Percentiles rank a stretch among this genome's conserved stretches.
phyloP scores from a whole-genome alignment of 225 moss, liverwort and hornwort genomes.

The Thuidium tamariscinum region DNA sequence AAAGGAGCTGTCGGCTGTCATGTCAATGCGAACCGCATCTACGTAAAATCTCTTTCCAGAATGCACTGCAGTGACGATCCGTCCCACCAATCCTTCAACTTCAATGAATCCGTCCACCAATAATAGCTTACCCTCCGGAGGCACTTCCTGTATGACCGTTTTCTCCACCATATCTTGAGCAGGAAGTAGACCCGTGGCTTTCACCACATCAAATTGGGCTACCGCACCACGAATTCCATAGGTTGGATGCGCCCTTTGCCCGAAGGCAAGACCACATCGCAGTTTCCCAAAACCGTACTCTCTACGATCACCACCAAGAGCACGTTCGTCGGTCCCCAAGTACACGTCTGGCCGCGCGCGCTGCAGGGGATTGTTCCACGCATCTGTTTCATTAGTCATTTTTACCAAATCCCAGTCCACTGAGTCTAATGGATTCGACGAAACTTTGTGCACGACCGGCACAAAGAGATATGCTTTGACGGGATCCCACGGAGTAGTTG shows the following conservation, averaged over 20 bases:
- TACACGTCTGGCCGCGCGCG: constrained; percentile 97
- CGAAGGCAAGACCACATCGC: constrained; percentile 77
- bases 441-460: constrained; percentile 40
- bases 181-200: constrained; percentile 75
- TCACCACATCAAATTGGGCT: constrained; percentile 87
- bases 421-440: constrained; percentile 40
- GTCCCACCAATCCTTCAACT: constrained; percentile 76
- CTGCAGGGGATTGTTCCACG: constrained; percentile 91
- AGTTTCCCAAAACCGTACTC: constrained; percentile 95
- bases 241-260: constrained; percentile 81
- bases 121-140: constrained; percentile 73
- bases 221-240: constrained; percentile 97
- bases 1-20: constrained; percentile 96
- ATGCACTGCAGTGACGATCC: constrained; percentile 93
- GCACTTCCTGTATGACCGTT: constrained; percentile 51
- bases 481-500: constrained; percentile 96
- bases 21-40: constrained; percentile 84
- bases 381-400: constrained; percentile 52
- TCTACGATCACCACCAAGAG: constrained; percentile 97
- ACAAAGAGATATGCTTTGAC: constrained; percentile 97
- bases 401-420: constrained; percentile 71
- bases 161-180: constrained; percentile 49
- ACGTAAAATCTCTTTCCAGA: constrained; percentile 99
- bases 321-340: constrained; percentile 95
- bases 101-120: constrained; percentile 84